These are phyloP conservation scores for Fusarium verrucosum DNA, from an alignment of 2,329 filamentous ascomycete species.

Conservation along the genomic window DNA sequence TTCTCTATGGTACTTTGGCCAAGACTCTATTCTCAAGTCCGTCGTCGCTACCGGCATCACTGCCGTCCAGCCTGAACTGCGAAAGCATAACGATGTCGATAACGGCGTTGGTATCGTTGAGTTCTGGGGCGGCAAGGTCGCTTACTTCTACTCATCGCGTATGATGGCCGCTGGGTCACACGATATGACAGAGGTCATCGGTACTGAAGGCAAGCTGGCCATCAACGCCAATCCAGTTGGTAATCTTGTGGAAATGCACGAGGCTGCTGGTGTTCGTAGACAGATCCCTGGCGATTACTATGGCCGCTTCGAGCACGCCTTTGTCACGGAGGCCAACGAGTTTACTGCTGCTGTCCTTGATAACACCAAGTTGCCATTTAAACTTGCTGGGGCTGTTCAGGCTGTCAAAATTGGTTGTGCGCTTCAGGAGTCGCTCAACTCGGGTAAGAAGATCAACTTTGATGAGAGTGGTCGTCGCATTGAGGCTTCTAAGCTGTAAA, in stretches of 20 bases:
- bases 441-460: conserved; percentile 67
- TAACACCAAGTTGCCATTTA: conserved; percentile 63
- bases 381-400: conserved; percentile 65
- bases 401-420: conserved; percentile 70
- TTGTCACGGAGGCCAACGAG: conserved; percentile 70
- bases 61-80: conserved; percentile 47
- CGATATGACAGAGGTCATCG: conserved; percentile 73
- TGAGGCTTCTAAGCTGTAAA: conserved; percentile 38
- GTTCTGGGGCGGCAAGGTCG: conserved; percentile 71
- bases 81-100: conserved; percentile 47
- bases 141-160: conserved; percentile 71
- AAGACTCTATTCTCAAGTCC: conserved; percentile 47
- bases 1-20: conserved; percentile 48
- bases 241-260: conserved; percentile 65
- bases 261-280: conserved; percentile 59
- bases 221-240: conserved; percentile 67
- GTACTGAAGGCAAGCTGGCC: conserved; percentile 70
- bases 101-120: conserved; percentile 66
- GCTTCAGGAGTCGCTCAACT: conserved; percentile 66
- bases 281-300: conserved; percentile 71
- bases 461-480: conserved; percentile 54
- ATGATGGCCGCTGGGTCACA: conserved; percentile 77
- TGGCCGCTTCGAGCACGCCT: conserved; percentile 70
- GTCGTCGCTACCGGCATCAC: conserved; percentile 47
- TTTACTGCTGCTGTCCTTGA: conserved; percentile 70